These are phyloP conservation scores for Lotus japonicus DNA, from an alignment of 306 rosid genomes.

Conservation along the genomic window DNA sequence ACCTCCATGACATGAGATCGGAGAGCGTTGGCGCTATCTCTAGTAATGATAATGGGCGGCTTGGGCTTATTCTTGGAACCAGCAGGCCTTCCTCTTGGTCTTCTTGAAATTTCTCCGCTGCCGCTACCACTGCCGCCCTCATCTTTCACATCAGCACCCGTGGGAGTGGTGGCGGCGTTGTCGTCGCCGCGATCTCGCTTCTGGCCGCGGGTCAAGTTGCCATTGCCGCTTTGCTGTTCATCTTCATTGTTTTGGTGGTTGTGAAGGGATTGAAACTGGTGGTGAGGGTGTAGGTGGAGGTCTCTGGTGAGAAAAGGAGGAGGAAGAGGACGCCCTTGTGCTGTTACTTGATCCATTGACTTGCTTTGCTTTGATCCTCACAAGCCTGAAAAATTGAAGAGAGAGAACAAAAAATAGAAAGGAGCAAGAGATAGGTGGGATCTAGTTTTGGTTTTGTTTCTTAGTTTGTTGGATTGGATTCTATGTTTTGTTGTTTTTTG, in stretches of 20 bases:
- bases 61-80: constrained; percentile 92
- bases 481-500: too few species aligned
- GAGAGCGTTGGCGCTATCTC: constrained; percentile 89
- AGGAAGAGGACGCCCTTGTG: constrained; percentile 81
- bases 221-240: constrained; percentile 41
- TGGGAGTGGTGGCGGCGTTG: constrained; percentile 12
- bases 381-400: constrained; percentile 11
- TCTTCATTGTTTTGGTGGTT: constrained; percentile 47
- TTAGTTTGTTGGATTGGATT: not conserved
- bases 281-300: constrained; percentile 71
- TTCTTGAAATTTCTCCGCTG: constrained; percentile 38
- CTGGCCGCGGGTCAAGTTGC: constrained; percentile 34
- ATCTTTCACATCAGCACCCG: not conserved
- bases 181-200: constrained; percentile 66
- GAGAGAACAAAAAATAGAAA: not conserved
- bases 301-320: constrained; percentile 80
- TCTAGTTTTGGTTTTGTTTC: not conserved
- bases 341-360: constrained; percentile 76
- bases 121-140: constrained; percentile 17
- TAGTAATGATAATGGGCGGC: constrained; percentile 84
- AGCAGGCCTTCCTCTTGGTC: constrained; percentile 82
- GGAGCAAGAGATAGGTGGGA: constrained; percentile 11
- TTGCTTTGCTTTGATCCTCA: not conserved
- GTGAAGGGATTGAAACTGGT: constrained; percentile 51
- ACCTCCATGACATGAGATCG: constrained; percentile 89